Percentiles rank a stretch among this genome's conserved stretches.
Evolutionary conservation across 192 early-diverging fungal genomes (phyloP).

Genomic region (Backusella tarrabulga): DNA sequence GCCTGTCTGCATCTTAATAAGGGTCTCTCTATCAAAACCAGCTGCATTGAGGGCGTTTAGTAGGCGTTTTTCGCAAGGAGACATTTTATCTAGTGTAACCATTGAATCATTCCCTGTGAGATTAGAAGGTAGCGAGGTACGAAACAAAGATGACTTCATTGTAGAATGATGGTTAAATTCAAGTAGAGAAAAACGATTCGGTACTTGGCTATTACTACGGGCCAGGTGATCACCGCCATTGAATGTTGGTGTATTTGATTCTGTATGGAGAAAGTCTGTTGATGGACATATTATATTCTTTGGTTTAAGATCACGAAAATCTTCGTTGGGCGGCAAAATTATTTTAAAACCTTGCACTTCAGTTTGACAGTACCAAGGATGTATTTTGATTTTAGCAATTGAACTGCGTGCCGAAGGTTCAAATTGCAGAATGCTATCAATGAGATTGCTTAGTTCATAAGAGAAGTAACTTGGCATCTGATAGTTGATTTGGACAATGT

Average conservation of each 20-base stretch:
- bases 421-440: conserved; percentile 60
- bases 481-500: conserved; percentile 72
- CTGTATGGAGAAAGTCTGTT: not conserved
- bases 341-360: conserved; percentile 14
- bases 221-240: not conserved
- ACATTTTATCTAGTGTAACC: conserved; percentile 1
- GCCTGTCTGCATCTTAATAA: conserved; percentile 54
- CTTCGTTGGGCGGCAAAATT: not conserved
- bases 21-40: conserved; percentile 56
- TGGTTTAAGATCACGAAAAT: conserved; percentile 7
- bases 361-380: conserved; percentile 50
- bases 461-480: conserved; percentile 65
- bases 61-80: conserved; percentile 6
- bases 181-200: conserved; percentile 18
- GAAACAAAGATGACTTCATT: conserved; percentile 16
- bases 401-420: conserved; percentile 64
- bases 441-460: conserved; percentile 58
- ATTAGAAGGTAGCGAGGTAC: conserved; percentile 31
- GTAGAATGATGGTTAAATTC: conserved; percentile 6
- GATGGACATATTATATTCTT: not conserved
- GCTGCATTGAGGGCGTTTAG: conserved; percentile 22
- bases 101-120: conserved; percentile 3
- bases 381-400: conserved; percentile 60
- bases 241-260: not conserved
- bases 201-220: not conserved